Conservation (phyloP, 2,329 filamentous ascomycete species). For the Aureobasidium lini region DNA sequence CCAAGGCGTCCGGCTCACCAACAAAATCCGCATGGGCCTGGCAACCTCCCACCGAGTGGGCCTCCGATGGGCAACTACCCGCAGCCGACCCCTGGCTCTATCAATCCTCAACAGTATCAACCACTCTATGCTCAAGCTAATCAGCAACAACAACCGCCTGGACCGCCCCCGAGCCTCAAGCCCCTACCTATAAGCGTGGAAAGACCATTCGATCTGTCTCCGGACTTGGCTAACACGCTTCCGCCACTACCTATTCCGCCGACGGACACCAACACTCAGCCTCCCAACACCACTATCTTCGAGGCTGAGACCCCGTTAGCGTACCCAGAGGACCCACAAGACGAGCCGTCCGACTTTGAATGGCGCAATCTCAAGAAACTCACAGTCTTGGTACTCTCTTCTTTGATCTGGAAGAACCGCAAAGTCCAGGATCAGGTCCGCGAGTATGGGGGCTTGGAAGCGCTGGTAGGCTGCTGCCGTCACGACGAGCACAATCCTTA, state of each 20-base stretch:
- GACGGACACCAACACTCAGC: constrained; percentile 34
- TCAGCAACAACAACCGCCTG: too few species aligned
- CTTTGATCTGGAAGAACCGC: constrained; percentile 77
- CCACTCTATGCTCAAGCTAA: too few species aligned
- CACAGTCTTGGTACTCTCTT: constrained; percentile 82
- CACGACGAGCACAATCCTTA: constrained; percentile 93
- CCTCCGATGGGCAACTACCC: not conserved
- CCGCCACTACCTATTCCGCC: constrained; percentile 33
- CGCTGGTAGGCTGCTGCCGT: constrained; percentile 78
- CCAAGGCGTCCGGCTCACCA: constrained; percentile 1
- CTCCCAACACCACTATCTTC: constrained; percentile 31
- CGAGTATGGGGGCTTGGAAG: constrained; percentile 75
- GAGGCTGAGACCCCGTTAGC: constrained; percentile 35
- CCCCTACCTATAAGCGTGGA: constrained; percentile 46
- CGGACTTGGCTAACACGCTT: constrained; percentile 26
- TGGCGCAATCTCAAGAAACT: constrained; percentile 86
- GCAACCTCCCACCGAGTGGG: too few species aligned
- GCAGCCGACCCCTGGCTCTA: not conserved
- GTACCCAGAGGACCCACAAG: constrained; percentile 42
- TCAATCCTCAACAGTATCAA: too few species aligned
- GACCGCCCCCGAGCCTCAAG: not conserved
- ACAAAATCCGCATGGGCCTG: not conserved
- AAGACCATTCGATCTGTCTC: constrained; percentile 52
- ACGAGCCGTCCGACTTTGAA: constrained; percentile 59
- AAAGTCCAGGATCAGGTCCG: constrained; percentile 84